A percentile compares a stretch with the other conserved stretches of the same genome.
Conservation (phyloP, 2,329 filamentous ascomycete genomes). For the Elsinoe perseae region DNA sequence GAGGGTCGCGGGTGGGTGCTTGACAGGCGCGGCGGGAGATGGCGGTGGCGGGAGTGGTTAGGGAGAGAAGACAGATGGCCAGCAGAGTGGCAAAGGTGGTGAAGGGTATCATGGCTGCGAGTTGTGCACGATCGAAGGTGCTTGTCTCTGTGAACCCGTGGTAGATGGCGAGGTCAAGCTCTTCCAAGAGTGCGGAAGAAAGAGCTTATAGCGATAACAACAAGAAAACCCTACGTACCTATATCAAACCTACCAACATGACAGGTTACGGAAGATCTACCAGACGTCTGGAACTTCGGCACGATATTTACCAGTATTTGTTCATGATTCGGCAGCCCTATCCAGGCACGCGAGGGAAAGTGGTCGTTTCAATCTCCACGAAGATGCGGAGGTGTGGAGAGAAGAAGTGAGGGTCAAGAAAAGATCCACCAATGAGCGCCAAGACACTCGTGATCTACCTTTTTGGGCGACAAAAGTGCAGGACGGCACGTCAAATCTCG, state of each 20-base stretch:
- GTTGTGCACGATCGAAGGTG: neutral
- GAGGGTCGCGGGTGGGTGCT: slow-evolving; percentile 30
- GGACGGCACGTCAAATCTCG: slow-evolving; percentile 2
- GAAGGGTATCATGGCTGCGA: neutral
- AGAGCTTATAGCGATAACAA: slow-evolving; percentile 12
- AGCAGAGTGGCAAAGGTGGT: neutral
- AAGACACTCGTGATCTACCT: slow-evolving; percentile 6
- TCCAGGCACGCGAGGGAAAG: neutral
- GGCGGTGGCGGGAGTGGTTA: slow-evolving; percentile 6
- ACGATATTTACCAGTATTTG: neutral
- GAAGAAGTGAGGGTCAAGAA: slow-evolving; percentile 1
- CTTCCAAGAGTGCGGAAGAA: slow-evolving; percentile 2
- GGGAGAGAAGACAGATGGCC: slow-evolving; percentile 9
- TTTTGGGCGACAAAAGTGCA: neutral
- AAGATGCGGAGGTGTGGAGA: slow-evolving; percentile 14
- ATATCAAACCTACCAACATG: slow-evolving; percentile 13
- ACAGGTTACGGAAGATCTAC: slow-evolving; percentile 14
- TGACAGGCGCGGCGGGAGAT: slow-evolving; percentile 29
- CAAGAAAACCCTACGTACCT: slow-evolving; percentile 3
- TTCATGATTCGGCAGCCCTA: neutral
- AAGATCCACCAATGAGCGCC: slow-evolving; percentile 18
- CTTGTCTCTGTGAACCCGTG: slow-evolving; percentile 1
- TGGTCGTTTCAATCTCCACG: neutral
- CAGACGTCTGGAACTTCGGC: neutral
- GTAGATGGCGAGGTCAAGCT: neutral